Evolutionary conservation across 75 land plant genomes (phyloP), one percentile per base, ranked within the genome.

Genomic region (Pinus taeda): DNA sequence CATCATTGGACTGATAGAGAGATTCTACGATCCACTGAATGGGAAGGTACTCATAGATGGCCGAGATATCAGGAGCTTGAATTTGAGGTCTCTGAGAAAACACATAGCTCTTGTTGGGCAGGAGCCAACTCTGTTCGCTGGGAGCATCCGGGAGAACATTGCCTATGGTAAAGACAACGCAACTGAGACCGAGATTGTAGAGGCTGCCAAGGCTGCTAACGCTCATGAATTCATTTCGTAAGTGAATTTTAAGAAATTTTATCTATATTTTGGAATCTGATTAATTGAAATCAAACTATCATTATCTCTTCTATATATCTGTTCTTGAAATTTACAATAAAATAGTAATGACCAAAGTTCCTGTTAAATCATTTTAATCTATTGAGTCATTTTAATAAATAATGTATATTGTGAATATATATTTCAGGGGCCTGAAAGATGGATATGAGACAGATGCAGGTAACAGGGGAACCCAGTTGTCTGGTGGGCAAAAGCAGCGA

Each of bases 111-210:
- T 93, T 9, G 95, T 93, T 14, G 78, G 88, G 15, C 95, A 93
- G 81, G 95, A 93, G 73, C 95, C 95, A 42, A 86, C 91, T 3
- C 86, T 93, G 53, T 90, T 90, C 74, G 83, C 86, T 36, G 88
- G 88, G 59, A 85, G 88, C 14, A 80, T 93, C 21, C 77, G 87
- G 0, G 92, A 93, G 13, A 93, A 93, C 81, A 93, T 93, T 57
- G 78, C 69, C 8, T 90, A 90, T 76, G 93, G 91, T 12, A 80
- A 79, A 24, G 79, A 83, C 59, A 72, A 76, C 57, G 85, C 87
- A 1, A 79, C 76, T 8, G 95, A 88, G 71, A 79, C 88, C 2
- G 95, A 93, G 82, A 76, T 90, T 9, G 76, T 83, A 26, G 81
- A 85, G 65, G 95, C 95, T 30, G 89, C 91, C 22, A 64, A 55